A percentile compares a stretch with the other conserved stretches of the same genome.
These are phyloP conservation scores for Silene latifolia DNA, from an alignment of 148 eudicot genomes.

Conservation along the genomic window DNA sequence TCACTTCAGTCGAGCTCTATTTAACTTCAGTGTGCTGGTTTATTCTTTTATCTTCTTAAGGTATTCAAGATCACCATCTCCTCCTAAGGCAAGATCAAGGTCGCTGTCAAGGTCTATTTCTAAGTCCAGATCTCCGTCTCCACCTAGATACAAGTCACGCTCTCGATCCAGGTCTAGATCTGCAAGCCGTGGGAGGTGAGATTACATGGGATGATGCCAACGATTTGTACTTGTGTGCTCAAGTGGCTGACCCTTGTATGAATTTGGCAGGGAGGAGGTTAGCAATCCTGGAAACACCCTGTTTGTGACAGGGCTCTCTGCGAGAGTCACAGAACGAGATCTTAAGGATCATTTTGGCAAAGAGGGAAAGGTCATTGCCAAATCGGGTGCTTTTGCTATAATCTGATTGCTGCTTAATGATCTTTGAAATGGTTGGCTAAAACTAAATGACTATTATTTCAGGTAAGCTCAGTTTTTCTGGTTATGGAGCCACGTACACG, in stretches of 20 bases:
- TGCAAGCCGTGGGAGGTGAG: conserved; percentile 62
- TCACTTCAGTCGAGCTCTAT: neutral
- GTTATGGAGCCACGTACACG: conserved; percentile 94
- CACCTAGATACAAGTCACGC: conserved; percentile 42
- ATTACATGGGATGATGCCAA: conserved; percentile 36
- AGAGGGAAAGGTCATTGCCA: conserved; percentile 73
- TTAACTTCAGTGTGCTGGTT: neutral
- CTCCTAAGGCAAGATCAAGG: conserved; percentile 36
- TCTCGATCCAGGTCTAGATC: conserved; percentile 52
- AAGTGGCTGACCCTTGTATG: neutral
- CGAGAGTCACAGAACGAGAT: conserved; percentile 87
- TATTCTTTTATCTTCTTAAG: conserved; percentile 20
- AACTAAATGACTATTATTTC: conserved; percentile 14
- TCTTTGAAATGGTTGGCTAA: neutral
- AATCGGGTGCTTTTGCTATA: neutral
- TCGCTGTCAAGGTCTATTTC: conserved; percentile 34
- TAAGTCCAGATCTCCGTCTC: conserved; percentile 57
- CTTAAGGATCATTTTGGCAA: conserved; percentile 83
- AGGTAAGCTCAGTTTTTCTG: conserved; percentile 66
- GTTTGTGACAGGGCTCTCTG: conserved; percentile 91
- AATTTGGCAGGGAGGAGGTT: conserved; percentile 48
- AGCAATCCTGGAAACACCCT: conserved; percentile 79
- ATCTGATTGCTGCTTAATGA: neutral
- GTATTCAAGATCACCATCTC: conserved; percentile 67
- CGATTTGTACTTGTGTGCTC: conserved; percentile 24